Base-by-base conservation (phyloP, 73 alveolate genomes). In the Blepharisma japonicum region DNA sequence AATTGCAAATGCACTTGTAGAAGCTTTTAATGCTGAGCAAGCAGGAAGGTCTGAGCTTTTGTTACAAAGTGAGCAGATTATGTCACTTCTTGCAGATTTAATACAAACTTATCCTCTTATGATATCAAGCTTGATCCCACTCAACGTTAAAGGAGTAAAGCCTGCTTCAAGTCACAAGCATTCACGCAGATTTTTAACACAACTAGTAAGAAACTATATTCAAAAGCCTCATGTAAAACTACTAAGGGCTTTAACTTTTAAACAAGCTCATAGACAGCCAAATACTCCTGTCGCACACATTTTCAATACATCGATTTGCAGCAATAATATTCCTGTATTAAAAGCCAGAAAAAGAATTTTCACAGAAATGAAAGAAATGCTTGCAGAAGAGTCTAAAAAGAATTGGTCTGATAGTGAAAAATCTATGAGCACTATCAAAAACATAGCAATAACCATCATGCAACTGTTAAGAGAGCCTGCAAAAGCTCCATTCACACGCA, bases 301-400 rank as follows among this genome's bases (percentile, higher is more conserved):
- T 11, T 61, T n/a, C 46, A 61, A 61, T 61, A 14, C 11, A 61
- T 8, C 46, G 3, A 20, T 61, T 25, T 39, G 14, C 5, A 39
- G 23, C 47, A 61, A 61, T 39, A 61, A 61, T 48, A n/a, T 18
- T 2, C 74, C 74, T 25, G 46, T 61, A n/a, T 4, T 61, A 5
- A 61, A 61, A 61, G 74, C 74, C 0, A 14, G 74, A 5, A 61
- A 61, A 61, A 61, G 74, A 25, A 61, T 61, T 25, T 61, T 61
- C 74, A 61, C 14, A 61, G 74, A 61, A 61, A n/a, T 61, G 18
- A 61, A 61, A 61, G 47, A 61, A 3, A 25, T 61, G 38, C 74
- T 61, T 61, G 47, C 11, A 20, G 46, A 61, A 61, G 47, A 61
- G 18, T 14, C 49, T 1, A 61, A 61, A 61, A 61, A 61, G 47